Conservation (phyloP, 2,329 filamentous ascomycete genomes). For the Sporothrix variecibatus region DNA sequence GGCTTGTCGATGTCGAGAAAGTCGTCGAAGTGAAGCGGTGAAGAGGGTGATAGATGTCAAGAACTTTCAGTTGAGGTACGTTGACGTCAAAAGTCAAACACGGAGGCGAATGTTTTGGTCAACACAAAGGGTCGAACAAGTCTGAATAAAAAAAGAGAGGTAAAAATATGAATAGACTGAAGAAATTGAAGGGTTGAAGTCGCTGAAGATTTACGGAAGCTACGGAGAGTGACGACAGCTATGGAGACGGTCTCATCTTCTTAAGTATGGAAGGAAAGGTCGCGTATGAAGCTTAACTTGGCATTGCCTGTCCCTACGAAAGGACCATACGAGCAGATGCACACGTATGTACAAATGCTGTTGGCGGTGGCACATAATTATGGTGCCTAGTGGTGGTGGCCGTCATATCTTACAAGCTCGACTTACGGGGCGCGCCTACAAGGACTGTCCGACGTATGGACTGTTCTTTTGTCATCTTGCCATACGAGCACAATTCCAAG, state of each 20-base stretch:
- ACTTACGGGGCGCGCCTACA: background rate
- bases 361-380: background rate
- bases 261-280: background rate
- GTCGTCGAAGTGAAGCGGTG: background rate
- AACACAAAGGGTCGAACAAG: background rate
- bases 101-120: too few species aligned
- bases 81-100: background rate
- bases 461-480: background rate
- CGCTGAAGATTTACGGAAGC: background rate
- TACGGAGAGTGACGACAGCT: background rate
- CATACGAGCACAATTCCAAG: constrained; percentile 3
- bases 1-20: background rate
- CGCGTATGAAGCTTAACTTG: background rate
- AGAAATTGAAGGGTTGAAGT: background rate
- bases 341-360: background rate
- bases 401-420: background rate
- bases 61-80: background rate
- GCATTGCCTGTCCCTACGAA: background rate
- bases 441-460: background rate
- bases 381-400: background rate
- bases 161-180: too few species aligned
- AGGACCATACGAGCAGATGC: constrained; percentile 19
- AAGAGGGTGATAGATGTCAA: too few species aligned
- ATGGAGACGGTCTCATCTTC: background rate
- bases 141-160: background rate